These are phyloP conservation scores for Litsea cubeba DNA, from an alignment of 164 flowering plant species.

Conservation along the genomic window DNA sequence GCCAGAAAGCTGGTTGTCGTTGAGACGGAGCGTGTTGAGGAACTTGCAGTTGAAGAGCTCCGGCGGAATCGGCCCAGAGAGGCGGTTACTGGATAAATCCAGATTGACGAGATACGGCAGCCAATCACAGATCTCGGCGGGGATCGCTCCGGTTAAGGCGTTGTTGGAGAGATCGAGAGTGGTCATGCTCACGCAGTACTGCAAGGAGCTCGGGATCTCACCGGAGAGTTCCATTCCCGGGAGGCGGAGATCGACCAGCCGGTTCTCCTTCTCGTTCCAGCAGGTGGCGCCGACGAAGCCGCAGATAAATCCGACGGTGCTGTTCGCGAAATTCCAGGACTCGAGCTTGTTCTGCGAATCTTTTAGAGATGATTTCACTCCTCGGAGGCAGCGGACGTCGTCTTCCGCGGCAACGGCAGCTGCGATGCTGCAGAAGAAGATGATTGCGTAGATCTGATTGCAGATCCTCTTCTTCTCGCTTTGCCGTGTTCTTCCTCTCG, in stretches of 20 bases:
- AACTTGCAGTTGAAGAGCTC: constrained; percentile 27
- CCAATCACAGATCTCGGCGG: constrained; percentile 24
- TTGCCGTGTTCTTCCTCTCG: background rate
- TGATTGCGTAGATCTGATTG: constrained; percentile 4
- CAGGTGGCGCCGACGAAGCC: constrained; percentile 25
- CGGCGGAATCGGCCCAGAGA: constrained; percentile 22
- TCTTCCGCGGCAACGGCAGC: constrained; percentile 15
- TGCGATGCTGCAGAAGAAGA: background rate
- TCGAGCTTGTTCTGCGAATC: constrained; percentile 19
- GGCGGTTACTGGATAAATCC: constrained; percentile 24
- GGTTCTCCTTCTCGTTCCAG: constrained; percentile 32
- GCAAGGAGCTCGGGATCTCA: constrained; percentile 19
- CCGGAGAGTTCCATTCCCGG: constrained; percentile 13
- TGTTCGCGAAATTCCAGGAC: constrained; percentile 24
- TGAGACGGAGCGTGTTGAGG: constrained; percentile 20
- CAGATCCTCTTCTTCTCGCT: background rate
- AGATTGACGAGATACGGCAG: constrained; percentile 27
- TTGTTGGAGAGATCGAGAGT: constrained; percentile 27
- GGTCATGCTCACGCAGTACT: constrained; percentile 21
- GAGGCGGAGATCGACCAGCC: constrained; percentile 21
- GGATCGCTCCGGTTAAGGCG: constrained; percentile 22
- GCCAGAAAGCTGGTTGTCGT: constrained; percentile 24
- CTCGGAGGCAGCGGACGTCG: constrained; percentile 25
- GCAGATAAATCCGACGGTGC: constrained; percentile 27
- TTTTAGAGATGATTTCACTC: constrained; percentile 9